Conservation (phyloP, 768 basidiomycete genomes). For the Coprinellus aureogranulatus region DNA sequence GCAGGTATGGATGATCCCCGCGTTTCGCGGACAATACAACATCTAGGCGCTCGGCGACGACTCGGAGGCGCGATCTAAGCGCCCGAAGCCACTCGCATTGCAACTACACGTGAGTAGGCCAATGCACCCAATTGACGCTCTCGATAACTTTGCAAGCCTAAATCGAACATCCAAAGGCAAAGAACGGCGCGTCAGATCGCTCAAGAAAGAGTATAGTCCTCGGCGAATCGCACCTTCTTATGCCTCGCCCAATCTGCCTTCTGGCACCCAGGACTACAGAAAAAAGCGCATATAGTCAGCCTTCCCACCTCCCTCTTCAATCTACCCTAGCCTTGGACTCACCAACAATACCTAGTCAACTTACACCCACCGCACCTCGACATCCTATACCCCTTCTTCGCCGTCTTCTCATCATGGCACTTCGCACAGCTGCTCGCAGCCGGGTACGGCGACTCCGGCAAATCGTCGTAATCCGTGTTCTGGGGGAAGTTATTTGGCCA, state of each 20-base stretch:
- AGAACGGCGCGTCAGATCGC: no score
- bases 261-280: conserved; percentile 14
- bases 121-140: no score
- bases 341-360: conserved; percentile 12
- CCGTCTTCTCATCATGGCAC: conserved; percentile 14
- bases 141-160: no score
- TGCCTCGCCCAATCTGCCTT: conserved; percentile 17
- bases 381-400: background rate
- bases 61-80: no score
- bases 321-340: background rate
- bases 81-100: no score
- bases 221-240: conserved; percentile 16
- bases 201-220: no score
- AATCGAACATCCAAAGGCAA: no score
- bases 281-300: background rate
- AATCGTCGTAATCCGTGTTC: no score
- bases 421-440: conserved; percentile 14
- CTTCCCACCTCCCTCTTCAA: background rate
- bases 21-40: no score
- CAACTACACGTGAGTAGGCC: no score
- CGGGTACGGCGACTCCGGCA: conserved; percentile 2
- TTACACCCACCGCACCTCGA: conserved; percentile 18
- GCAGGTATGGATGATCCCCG: no score
- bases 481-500: background rate
- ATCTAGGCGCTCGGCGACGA: no score